Conservation (phyloP, 2,329 filamentous ascomycete genomes). For the Neofusicoccum sp. region DNA sequence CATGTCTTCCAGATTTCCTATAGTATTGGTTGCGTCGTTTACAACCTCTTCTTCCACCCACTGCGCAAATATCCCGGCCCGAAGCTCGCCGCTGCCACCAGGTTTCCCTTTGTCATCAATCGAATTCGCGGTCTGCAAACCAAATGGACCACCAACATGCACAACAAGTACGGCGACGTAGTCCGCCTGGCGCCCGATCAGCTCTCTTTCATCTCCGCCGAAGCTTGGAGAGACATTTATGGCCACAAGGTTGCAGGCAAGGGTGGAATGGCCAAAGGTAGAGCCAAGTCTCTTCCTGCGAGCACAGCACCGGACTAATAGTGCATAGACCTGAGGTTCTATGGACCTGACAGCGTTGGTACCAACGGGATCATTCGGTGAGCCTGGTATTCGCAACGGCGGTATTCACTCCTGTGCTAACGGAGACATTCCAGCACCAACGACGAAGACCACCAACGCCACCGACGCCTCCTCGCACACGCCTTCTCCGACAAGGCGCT, state of each 20-base stretch:
- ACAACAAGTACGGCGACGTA: slow-evolving; percentile 21
- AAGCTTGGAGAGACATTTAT: slow-evolving; percentile 24
- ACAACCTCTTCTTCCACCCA: slow-evolving; percentile 22
- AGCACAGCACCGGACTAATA: not conserved
- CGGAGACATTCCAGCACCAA: not conserved
- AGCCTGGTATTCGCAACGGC: not conserved
- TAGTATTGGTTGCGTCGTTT: not conserved
- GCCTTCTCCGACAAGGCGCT: slow-evolving; percentile 37
- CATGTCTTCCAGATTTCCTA: not conserved
- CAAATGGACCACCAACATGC: not conserved
- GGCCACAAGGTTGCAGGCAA: slow-evolving; percentile 21
- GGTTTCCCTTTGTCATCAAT: slow-evolving; percentile 3
- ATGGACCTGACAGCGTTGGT: slow-evolving; percentile 5
- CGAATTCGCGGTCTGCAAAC: not conserved
- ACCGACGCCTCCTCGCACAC: slow-evolving; percentile 28
- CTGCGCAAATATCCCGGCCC: slow-evolving; percentile 22
- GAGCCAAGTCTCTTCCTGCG: not conserved
- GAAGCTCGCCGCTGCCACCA: slow-evolving; percentile 9
- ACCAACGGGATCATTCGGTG: slow-evolving; percentile 17
- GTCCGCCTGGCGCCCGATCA: slow-evolving; percentile 21
- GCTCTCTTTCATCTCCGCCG: slow-evolving; percentile 17
- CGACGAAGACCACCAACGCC: slow-evolving; percentile 25
- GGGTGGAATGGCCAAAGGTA: slow-evolving; percentile 16
- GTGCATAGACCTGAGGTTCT: slow-evolving; percentile 15
- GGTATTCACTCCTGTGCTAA: too few species aligned